A percentile compares a stretch with the other conserved stretches of the same genome.
phyloP scores from a whole-genome alignment of 192 early-diverging fungal species.

The Gonapodya sp. region DNA sequence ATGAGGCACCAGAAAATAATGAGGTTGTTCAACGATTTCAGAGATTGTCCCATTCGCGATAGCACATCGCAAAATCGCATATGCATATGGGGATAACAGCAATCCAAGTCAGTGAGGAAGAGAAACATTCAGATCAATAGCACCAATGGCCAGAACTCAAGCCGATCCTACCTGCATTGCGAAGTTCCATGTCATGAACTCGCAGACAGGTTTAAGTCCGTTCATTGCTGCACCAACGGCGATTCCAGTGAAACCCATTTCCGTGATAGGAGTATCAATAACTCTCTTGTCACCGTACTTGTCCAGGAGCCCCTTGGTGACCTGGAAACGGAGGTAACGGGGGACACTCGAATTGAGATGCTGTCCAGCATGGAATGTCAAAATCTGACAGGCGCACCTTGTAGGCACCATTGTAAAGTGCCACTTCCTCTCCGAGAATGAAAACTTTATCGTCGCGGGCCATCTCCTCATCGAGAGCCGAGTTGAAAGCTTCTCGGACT shows the following conservation, averaged over 20 bases:
- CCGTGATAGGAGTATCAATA: constrained; percentile 97
- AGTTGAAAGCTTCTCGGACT: constrained; percentile 94
- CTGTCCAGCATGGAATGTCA: neutral
- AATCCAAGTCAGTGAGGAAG: neutral
- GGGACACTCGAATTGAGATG: neutral
- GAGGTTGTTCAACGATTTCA: too few species aligned
- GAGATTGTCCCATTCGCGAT: too few species aligned
- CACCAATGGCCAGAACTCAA: neutral
- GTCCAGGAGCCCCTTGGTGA: constrained; percentile 91
- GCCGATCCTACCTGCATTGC: constrained; percentile 77
- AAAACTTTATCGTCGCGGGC: constrained; percentile 78
- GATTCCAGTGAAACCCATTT: constrained; percentile 94
- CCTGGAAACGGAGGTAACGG: constrained; percentile 35
- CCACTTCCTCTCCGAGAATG: constrained; percentile 94
- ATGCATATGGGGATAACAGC: neutral
- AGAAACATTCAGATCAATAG: neutral
- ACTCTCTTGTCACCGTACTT: constrained; percentile 96
- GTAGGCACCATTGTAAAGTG: constrained; percentile 99
- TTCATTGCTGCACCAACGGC: constrained; percentile 89
- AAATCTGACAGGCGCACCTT: constrained; percentile 52
- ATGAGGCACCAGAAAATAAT: neutral
- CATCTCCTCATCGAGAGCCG: constrained; percentile 98
- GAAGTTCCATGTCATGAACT: constrained; percentile 99
- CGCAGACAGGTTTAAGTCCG: constrained; percentile 93
- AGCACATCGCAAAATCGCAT: neutral